phyloP scores from a whole-genome alignment of 495 filamentous ascomycete genomes.

The Trypethelium eluteriae region DNA sequence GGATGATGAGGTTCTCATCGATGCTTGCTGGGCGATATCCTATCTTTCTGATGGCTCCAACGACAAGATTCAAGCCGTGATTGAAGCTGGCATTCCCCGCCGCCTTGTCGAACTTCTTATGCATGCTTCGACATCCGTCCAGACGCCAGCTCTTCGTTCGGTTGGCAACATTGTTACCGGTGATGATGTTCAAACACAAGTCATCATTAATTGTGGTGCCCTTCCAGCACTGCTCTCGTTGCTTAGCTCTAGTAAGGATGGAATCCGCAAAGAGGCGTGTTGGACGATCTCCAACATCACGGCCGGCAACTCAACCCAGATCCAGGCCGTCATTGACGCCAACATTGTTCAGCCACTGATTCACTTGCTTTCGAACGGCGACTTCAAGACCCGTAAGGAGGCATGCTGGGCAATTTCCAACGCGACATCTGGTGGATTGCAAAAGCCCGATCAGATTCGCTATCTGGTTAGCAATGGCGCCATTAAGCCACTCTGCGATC shows the following conservation, averaged over 20 bases:
- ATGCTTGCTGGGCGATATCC: conserved; percentile 99
- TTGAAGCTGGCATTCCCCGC: conserved; percentile 95
- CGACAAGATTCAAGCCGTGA: conserved; percentile 99
- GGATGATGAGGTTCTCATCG: conserved; percentile 96
- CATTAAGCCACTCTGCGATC: conserved; percentile 96
- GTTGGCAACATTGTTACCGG: conserved; percentile 99
- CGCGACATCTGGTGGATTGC: conserved; percentile 91
- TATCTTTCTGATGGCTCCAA: conserved; percentile 99
- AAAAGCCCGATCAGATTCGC: conserved; percentile 97
- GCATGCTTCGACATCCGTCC: conserved; percentile 98
- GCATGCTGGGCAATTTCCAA: conserved; percentile 99
- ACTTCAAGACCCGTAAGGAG: conserved; percentile 99
- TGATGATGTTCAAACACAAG: conserved; percentile 97
- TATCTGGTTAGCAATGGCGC: conserved; percentile 88
- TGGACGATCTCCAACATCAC: conserved; percentile 99
- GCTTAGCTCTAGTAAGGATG: conserved; percentile 92
- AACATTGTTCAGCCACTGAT: conserved; percentile 95
- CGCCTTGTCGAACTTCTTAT: conserved; percentile 95
- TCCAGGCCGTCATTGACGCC: conserved; percentile 93
- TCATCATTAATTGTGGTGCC: conserved; percentile 97
- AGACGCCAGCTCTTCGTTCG: conserved; percentile 93
- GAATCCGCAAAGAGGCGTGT: conserved; percentile 98
- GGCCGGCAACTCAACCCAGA: conserved; percentile 94
- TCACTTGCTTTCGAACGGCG: conserved; percentile 88
- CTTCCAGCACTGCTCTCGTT: conserved; percentile 86